These are phyloP conservation scores for Microdochium paspali DNA, from an alignment of 2,329 filamentous ascomycete genomes.

Conservation along the genomic window DNA sequence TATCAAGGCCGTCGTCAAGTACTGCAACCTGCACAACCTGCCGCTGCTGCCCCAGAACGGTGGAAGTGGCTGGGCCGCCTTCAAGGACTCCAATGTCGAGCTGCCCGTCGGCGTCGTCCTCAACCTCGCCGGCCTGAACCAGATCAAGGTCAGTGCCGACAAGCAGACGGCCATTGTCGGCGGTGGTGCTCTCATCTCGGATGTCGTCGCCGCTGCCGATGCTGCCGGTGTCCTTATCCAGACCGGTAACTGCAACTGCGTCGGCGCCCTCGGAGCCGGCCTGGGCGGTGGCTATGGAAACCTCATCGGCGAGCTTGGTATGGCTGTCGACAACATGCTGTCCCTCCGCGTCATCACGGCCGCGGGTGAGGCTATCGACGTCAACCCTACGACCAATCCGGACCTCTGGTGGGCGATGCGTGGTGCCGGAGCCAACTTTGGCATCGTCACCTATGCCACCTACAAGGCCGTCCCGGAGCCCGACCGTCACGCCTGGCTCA, in stretches of 20 bases:
- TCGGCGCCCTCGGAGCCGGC: slow-evolving; percentile 11
- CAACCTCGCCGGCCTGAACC: not conserved
- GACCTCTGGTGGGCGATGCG: slow-evolving; percentile 39
- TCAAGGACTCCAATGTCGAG: not conserved
- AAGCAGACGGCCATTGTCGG: not conserved
- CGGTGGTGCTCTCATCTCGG: not conserved
- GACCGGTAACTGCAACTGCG: slow-evolving; percentile 17
- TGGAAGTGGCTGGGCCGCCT: not conserved
- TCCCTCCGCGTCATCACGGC: slow-evolving; percentile 18
- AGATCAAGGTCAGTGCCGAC: not conserved
- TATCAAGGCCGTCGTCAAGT: slow-evolving; percentile 5
- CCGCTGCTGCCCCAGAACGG: not conserved
- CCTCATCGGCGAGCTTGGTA: slow-evolving; percentile 9
- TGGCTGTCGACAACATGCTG: slow-evolving; percentile 21
- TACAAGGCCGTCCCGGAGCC: slow-evolving; percentile 25
- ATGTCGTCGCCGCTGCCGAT: not conserved
- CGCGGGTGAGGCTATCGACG: slow-evolving; percentile 12
- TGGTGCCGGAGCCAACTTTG: slow-evolving; percentile 41
- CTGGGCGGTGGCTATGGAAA: slow-evolving; percentile 11
- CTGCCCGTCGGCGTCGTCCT: not conserved
- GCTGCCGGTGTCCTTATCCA: slow-evolving; percentile 4
- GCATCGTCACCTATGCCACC: slow-evolving; percentile 34
- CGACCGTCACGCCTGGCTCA: slow-evolving; percentile 14
- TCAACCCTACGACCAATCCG: slow-evolving; percentile 12
- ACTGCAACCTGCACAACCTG: slow-evolving; percentile 4